Conservation (phyloP, 2,329 filamentous ascomycete species). For the Fulvia fulva region DNA sequence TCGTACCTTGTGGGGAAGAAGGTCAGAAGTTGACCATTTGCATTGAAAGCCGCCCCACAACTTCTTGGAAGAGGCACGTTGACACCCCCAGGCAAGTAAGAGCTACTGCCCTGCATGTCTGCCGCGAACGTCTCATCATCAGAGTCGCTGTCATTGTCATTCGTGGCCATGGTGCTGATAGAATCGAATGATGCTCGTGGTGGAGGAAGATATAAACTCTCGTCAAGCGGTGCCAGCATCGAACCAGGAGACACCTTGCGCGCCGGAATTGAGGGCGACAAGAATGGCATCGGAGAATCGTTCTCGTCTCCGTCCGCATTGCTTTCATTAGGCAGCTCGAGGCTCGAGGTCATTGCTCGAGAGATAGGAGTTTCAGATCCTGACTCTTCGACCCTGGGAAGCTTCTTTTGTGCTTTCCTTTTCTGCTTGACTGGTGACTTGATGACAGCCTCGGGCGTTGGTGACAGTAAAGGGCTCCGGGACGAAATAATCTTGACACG, state of each 20-base stretch:
- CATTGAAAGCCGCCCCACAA: conserved; percentile 55
- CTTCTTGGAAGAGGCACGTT: conserved; percentile 61
- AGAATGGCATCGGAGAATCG: conserved; percentile 30
- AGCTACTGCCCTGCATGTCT: conserved; percentile 44
- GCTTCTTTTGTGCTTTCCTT: background rate
- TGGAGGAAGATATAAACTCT: conserved; percentile 48
- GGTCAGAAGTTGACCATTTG: conserved; percentile 54
- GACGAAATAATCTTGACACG: background rate
- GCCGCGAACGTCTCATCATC: conserved; percentile 64
- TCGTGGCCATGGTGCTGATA: conserved; percentile 36
- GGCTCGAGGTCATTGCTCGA: conserved; percentile 26
- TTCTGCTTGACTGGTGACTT: background rate
- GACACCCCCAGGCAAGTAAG: conserved; percentile 57
- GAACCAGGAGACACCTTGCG: conserved; percentile 32
- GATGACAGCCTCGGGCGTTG: background rate
- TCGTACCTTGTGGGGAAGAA: conserved; percentile 55
- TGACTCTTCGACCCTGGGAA: background rate
- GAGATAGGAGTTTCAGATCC: conserved; percentile 8
- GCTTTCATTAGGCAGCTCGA: conserved; percentile 25
- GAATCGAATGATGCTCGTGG: conserved; percentile 56
- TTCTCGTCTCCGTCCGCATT: conserved; percentile 11
- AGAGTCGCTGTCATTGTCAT: conserved; percentile 33
- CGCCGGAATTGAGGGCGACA: conserved; percentile 30
- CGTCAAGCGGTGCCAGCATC: conserved; percentile 44
- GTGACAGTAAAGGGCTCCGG: background rate